Conservation (phyloP, 305 asterid species). For the Rubia balearica region DNA sequence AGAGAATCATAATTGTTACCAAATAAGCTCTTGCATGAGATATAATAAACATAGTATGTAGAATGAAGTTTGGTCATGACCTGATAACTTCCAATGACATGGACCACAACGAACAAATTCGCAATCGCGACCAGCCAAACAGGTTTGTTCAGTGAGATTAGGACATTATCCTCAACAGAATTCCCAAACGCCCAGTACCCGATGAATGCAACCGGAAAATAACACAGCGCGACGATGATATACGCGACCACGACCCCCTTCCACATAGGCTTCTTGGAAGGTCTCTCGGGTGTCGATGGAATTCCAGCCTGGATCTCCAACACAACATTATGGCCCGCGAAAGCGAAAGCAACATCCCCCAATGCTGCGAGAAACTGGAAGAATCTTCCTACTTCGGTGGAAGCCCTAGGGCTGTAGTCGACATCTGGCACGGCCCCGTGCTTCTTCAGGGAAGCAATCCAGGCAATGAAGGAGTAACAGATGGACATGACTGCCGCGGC, state of each 20-base stretch:
- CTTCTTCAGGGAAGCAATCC: slow-evolving; percentile 1
- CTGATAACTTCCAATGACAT: slow-evolving; percentile 28
- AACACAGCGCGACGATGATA: neutral
- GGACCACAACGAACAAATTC: slow-evolving; percentile 11
- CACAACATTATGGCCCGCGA: slow-evolving; percentile 3
- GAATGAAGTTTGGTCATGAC: neutral
- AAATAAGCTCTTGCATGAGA: neutral
- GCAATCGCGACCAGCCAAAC: slow-evolving; percentile 7
- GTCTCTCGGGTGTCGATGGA: neutral
- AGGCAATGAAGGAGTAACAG: neutral
- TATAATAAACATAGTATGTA: neutral
- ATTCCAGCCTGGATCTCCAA: slow-evolving; percentile 10
- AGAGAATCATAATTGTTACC: too few relatives aligned
- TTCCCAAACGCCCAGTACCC: slow-evolving; percentile 9
- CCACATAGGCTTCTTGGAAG: slow-evolving; percentile 1
- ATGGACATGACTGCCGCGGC: slow-evolving; percentile 59
- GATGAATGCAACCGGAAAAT: slow-evolving; percentile 2
- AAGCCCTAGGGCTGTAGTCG: slow-evolving; percentile 17
- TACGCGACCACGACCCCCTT: neutral
- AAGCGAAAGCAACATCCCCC: slow-evolving; percentile 2
- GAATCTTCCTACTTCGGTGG: slow-evolving; percentile 16
- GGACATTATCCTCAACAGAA: neutral
- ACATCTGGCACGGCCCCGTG: slow-evolving; percentile 15
- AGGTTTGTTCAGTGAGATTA: slow-evolving; percentile 2
- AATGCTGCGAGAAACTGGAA: neutral